phyloP scores from a whole-genome alignment of 441 rosid genomes.

The Monsonia emarginata region DNA sequence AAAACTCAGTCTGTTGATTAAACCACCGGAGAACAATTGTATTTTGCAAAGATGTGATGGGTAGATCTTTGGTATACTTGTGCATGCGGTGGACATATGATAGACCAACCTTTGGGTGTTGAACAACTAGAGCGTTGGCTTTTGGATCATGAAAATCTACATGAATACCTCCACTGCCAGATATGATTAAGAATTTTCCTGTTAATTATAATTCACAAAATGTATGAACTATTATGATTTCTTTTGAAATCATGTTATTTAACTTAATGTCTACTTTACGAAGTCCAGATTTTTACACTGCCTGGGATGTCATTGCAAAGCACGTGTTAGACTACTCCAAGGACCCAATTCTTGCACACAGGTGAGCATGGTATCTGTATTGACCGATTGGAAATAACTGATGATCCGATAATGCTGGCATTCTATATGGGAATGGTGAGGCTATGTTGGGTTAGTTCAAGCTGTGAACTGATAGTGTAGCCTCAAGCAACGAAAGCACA shows the following conservation, averaged over 20 bases:
- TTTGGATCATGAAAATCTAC: neutral
- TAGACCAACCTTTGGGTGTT: neutral
- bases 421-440: neutral
- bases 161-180: neutral
- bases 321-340: constrained; percentile 39
- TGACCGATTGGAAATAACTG: neutral
- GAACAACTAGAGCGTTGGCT: neutral
- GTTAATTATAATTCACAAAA: neutral
- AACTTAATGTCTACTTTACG: neutral
- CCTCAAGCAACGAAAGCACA: neutral
- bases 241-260: neutral
- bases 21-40: neutral
- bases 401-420: neutral
- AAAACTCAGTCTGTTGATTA: neutral
- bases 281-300: constrained; percentile 77
- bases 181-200: no score
- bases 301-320: constrained; percentile 78
- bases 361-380: constrained; percentile 32
- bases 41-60: neutral
- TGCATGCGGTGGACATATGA: neutral
- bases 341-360: constrained; percentile 56
- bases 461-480: neutral
- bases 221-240: neutral
- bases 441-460: constrained; percentile 5
- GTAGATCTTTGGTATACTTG: neutral